Conservation (phyloP, 192 early-diverging fungal species). For the Gryganskiella cystojenkinii region DNA sequence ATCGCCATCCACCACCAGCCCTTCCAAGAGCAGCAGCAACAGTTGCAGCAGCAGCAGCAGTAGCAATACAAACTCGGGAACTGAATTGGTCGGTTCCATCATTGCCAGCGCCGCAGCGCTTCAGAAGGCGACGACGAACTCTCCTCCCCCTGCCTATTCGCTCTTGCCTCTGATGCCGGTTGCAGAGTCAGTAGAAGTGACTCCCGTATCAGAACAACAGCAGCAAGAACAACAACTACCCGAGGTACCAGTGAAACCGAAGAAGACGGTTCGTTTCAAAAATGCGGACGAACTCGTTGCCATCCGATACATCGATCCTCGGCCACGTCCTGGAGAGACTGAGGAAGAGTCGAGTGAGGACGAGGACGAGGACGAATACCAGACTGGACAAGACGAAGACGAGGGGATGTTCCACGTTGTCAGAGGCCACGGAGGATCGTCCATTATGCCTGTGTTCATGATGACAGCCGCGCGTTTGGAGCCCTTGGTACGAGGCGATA, state of each 20-base stretch:
- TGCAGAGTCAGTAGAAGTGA: neutral
- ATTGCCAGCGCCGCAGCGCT: too few species aligned
- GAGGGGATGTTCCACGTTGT: neutral
- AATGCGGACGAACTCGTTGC: constrained; percentile 1
- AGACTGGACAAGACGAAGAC: neutral
- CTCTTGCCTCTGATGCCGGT: too few species aligned
- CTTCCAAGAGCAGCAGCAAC: neutral
- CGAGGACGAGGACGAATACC: neutral
- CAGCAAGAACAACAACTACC: neutral
- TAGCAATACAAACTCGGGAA: too few species aligned
- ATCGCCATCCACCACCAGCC: neutral
- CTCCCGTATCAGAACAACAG: neutral
- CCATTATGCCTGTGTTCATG: neutral
- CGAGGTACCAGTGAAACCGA: constrained; percentile 1
- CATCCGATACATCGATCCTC: constrained; percentile 4
- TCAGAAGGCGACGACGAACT: too few species aligned
- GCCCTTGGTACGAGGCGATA: constrained; percentile 1
- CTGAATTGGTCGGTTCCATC: too few species aligned
- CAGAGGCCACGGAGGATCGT: neutral
- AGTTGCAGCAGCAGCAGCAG: too few species aligned
- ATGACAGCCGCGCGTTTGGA: neutral
- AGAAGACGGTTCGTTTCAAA: constrained; percentile 29
- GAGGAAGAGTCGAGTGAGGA: constrained; percentile 1
- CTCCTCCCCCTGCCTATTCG: too few species aligned
- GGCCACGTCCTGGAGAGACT: neutral